Evolutionary conservation across 331 rosid genomes (phyloP).

Genomic region (Telfairia occidentalis): DNA sequence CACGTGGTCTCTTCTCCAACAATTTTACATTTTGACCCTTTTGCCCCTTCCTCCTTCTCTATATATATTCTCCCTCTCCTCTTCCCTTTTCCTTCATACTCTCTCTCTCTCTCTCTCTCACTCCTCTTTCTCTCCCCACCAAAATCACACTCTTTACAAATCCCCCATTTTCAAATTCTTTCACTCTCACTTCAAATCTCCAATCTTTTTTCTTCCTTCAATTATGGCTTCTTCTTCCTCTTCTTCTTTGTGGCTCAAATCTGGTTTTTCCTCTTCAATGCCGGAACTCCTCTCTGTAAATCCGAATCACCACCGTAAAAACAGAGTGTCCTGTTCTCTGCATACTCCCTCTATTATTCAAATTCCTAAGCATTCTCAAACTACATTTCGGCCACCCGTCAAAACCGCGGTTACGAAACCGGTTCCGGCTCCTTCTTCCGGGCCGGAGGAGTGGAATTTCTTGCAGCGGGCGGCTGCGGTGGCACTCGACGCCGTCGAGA

Average conservation of each 20-base stretch:
- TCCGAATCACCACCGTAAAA: not conserved
- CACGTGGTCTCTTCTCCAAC: slow-evolving; percentile 63
- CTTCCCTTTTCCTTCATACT: slow-evolving; percentile 21
- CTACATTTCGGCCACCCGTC: not conserved
- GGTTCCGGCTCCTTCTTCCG: not conserved
- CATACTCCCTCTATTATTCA: slow-evolving; percentile 41
- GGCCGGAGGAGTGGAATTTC: slow-evolving; percentile 32
- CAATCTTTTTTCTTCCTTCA: not conserved
- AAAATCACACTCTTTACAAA: not conserved
- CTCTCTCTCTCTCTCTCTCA: not conserved
- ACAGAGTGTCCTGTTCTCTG: slow-evolving; percentile 30
- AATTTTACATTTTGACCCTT: slow-evolving; percentile 28
- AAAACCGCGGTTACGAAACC: slow-evolving; percentile 10
- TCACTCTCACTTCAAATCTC: not conserved
- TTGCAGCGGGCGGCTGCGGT: slow-evolving; percentile 43
- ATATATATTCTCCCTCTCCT: slow-evolving; percentile 33
- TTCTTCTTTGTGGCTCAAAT: not conserved
- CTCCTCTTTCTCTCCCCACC: not conserved
- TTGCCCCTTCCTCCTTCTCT: slow-evolving; percentile 4
- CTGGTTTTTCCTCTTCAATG: slow-evolving; percentile 12
- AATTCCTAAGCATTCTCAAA: slow-evolving; percentile 32
- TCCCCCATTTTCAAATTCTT: not conserved
- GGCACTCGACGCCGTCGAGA: slow-evolving; percentile 53
- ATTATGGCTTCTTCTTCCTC: slow-evolving; percentile 38
- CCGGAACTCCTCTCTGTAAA: not conserved